Evolutionary conservation across 441 rosid genomes (phyloP).

Genomic region (Bruguiera hainesii): DNA sequence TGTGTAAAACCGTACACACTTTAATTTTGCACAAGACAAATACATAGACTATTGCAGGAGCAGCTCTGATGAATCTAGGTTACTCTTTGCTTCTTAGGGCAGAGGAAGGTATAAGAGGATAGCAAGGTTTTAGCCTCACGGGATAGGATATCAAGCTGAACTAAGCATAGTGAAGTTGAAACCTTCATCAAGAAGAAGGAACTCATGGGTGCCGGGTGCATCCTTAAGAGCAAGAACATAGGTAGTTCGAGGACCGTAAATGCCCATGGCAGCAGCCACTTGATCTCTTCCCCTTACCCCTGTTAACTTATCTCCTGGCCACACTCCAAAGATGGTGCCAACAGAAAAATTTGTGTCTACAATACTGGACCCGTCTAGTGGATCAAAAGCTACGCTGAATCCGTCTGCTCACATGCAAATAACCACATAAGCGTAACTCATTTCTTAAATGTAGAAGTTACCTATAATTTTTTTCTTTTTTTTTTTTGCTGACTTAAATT

Average conservation of each 20-base stretch:
- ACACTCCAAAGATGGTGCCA: slow-evolving; percentile 97
- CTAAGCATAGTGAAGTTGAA: background rate
- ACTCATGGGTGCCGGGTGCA: slow-evolving; percentile 87
- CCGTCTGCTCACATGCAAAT: slow-evolving; percentile 51
- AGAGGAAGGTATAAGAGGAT: background rate
- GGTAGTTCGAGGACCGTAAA: slow-evolving; percentile 95
- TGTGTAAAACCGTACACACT: slow-evolving; percentile 21
- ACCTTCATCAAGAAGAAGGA: slow-evolving; percentile 99
- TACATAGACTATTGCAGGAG: no score
- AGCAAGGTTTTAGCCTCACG: background rate
- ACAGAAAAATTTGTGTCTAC: slow-evolving; percentile 93
- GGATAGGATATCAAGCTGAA: background rate
- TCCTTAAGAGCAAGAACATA: slow-evolving; percentile 87
- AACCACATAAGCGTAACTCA: background rate
- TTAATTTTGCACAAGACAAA: no score
- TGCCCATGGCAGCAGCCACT: slow-evolving; percentile 98
- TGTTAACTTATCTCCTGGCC: slow-evolving; percentile 95
- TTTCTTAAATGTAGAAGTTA: background rate
- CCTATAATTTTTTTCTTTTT: no score
- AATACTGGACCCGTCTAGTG: slow-evolving; percentile 91
- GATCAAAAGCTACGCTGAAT: slow-evolving; percentile 95
- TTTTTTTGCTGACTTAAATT: background rate
- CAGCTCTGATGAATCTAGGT: no score
- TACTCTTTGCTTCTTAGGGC: slow-evolving; percentile 9
- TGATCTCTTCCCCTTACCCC: slow-evolving; percentile 89